A percentile compares a stretch with the other conserved stretches of the same genome.
Evolutionary conservation across 140 eudicot species (phyloP).

Genomic region (Bidens hawaiensis): DNA sequence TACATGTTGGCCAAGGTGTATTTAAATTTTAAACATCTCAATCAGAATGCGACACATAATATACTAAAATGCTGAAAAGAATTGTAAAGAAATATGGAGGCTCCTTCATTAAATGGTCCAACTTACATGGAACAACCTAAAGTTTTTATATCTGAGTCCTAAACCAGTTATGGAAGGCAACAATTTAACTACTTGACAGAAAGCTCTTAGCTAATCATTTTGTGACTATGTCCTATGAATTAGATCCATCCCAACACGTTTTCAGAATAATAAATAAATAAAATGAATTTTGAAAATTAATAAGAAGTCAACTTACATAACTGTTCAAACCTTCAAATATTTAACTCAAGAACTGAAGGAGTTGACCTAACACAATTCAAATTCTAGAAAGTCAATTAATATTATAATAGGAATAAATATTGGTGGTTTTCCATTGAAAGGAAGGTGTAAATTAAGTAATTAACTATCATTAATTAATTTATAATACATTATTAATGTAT

Average conservation of each 20-base stretch:
- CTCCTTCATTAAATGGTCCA: neutral
- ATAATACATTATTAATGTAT: neutral
- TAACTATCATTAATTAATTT: slow-evolving; percentile 25
- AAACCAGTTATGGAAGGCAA: slow-evolving; percentile 17
- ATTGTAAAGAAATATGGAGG: neutral
- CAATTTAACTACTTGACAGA: slow-evolving; percentile 24
- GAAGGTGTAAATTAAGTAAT: slow-evolving; percentile 29
- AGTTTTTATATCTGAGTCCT: neutral
- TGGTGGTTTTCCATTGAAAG: slow-evolving; percentile 23
- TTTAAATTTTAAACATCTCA: neutral
- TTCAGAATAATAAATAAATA: neutral
- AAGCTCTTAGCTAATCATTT: slow-evolving; percentile 28
- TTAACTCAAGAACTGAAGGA: slow-evolving; percentile 14
- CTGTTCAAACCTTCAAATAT: slow-evolving; percentile 10
- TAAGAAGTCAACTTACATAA: slow-evolving; percentile 20
- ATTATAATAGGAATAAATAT: slow-evolving; percentile 2
- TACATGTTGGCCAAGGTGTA: neutral
- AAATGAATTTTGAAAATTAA: neutral
- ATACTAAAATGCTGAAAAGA: neutral
- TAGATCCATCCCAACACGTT: slow-evolving; percentile 19
- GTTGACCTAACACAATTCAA: slow-evolving; percentile 35
- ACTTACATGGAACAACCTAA: too few species aligned
- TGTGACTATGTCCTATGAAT: slow-evolving; percentile 18
- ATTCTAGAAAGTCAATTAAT: slow-evolving; percentile 30
- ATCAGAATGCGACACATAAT: neutral